Conservation (phyloP, 192 early-diverging fungal species). For the Podila epigama region DNA sequence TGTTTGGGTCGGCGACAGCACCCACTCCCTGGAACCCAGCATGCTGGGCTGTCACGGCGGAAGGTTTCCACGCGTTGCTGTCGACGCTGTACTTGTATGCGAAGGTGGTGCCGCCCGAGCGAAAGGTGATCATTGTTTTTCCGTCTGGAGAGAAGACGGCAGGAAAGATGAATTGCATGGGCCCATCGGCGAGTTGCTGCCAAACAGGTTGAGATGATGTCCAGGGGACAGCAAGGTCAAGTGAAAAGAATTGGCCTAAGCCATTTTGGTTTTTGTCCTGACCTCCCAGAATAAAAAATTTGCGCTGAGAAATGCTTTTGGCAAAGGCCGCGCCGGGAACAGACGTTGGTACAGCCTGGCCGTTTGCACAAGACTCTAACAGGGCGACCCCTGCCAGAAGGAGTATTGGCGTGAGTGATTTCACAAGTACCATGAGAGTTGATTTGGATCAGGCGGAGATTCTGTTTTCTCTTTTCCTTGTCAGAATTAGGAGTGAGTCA, state of each 20-base stretch:
- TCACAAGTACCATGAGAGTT: no score
- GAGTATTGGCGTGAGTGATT: no score
- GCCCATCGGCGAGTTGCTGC: constrained; percentile 8
- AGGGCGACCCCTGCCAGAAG: no score
- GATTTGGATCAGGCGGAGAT: no score
- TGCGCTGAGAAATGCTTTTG: not conserved
- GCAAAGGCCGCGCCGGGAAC: not conserved
- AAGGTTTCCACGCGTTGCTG: constrained; percentile 5
- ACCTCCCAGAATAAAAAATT: not conserved
- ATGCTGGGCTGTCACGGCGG: not conserved
- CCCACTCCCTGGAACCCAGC: constrained; percentile 13
- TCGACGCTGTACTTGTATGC: constrained; percentile 20
- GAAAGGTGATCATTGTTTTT: constrained; percentile 21
- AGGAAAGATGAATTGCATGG: constrained; percentile 6
- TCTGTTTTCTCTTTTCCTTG: no score
- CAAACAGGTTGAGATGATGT: constrained; percentile 10
- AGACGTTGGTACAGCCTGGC: not conserved
- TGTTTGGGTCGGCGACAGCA: constrained; percentile 19
- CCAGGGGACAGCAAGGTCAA: constrained; percentile 31
- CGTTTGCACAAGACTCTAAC: no score
- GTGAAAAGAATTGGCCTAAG: constrained; percentile 16
- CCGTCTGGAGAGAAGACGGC: constrained; percentile 22
- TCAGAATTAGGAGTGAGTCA: no score
- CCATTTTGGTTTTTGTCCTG: not conserved
- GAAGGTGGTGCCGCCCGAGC: constrained; percentile 1